Percentiles rank a stretch among this genome's conserved stretches.
phyloP scores from a whole-genome alignment of 2,329 filamentous ascomycete species.

The Aspergillus quadrilineatus region DNA sequence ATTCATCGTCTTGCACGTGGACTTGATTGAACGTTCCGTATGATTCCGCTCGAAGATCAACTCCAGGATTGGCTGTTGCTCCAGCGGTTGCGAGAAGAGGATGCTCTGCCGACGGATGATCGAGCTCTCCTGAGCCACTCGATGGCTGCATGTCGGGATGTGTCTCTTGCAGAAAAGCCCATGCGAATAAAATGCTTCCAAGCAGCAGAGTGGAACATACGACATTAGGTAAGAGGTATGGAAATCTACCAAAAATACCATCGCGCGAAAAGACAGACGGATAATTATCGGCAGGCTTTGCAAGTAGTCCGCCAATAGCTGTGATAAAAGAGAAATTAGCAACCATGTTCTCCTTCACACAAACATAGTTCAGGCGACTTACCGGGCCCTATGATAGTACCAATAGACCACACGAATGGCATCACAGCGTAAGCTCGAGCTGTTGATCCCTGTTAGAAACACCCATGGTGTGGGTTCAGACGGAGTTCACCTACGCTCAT shows the following conservation, averaged over 20 bases:
- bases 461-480: not conserved
- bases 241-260: slow-evolving; percentile 73
- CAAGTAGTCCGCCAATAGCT: slow-evolving; percentile 82
- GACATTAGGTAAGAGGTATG: slow-evolving; percentile 86
- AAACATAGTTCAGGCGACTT: slow-evolving; percentile 10
- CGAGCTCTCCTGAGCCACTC: slow-evolving; percentile 30
- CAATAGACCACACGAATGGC: slow-evolving; percentile 91
- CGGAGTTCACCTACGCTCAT: slow-evolving; percentile 66
- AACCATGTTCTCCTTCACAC: not conserved
- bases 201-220: slow-evolving; percentile 76
- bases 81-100: slow-evolving; percentile 74
- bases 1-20: slow-evolving; percentile 54
- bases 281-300: slow-evolving; percentile 72
- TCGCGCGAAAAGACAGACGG: slow-evolving; percentile 66
- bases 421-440: slow-evolving; percentile 85
- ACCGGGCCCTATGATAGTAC: slow-evolving; percentile 78
- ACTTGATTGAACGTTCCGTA: slow-evolving; percentile 71
- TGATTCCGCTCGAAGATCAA: slow-evolving; percentile 73
- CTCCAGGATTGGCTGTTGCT: slow-evolving; percentile 68
- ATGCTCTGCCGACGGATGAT: slow-evolving; percentile 59
- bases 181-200: slow-evolving; percentile 76
- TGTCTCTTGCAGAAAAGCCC: slow-evolving; percentile 79
- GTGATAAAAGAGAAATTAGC: slow-evolving; percentile 15
- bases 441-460: slow-evolving; percentile 32
- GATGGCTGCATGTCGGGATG: slow-evolving; percentile 75